A percentile compares a stretch with the other conserved stretches of the same genome.
Evolutionary conservation across 495 filamentous ascomycete species (phyloP).

Genomic region (Aspergillus leporis): DNA sequence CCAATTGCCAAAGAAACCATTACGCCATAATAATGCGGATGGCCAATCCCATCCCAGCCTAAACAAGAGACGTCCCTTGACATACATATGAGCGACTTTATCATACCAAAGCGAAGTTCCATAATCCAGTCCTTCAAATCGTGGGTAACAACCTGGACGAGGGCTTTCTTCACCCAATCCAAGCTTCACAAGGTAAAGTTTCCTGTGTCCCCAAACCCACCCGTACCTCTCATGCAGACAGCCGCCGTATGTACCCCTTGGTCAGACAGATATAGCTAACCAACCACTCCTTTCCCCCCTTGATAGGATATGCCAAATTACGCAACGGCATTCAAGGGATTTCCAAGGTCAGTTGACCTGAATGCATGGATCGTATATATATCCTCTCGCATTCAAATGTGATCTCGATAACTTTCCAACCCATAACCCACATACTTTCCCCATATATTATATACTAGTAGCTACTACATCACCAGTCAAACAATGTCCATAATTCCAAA

Average conservation of each 20-base stretch:
- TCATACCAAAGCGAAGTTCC: not conserved
- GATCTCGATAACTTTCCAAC: not conserved
- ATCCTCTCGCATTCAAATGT: not conserved
- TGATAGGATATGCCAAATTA: not conserved
- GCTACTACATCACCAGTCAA: not conserved
- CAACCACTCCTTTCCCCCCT: not conserved
- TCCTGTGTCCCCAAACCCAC: not conserved
- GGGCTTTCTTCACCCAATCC: constrained; percentile 1
- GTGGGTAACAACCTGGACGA: not conserved
- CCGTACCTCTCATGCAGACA: not conserved
- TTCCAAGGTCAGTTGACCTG: not conserved
- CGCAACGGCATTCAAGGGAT: not conserved
- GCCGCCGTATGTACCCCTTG: not conserved
- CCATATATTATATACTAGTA: not conserved
- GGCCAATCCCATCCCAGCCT: too few species aligned
- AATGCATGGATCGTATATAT: not conserved
- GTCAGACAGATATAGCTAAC: not conserved
- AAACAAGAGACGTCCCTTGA: too few species aligned
- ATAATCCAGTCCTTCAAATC: not conserved
- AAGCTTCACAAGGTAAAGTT: not conserved
- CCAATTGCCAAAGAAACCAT: too few species aligned
- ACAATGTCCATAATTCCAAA: not conserved
- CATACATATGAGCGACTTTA: not conserved
- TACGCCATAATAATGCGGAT: too few species aligned
- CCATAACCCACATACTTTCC: too few species aligned